These are phyloP conservation scores for Vicia sativa DNA, from an alignment of 306 rosid genomes.

Conservation along the genomic window DNA sequence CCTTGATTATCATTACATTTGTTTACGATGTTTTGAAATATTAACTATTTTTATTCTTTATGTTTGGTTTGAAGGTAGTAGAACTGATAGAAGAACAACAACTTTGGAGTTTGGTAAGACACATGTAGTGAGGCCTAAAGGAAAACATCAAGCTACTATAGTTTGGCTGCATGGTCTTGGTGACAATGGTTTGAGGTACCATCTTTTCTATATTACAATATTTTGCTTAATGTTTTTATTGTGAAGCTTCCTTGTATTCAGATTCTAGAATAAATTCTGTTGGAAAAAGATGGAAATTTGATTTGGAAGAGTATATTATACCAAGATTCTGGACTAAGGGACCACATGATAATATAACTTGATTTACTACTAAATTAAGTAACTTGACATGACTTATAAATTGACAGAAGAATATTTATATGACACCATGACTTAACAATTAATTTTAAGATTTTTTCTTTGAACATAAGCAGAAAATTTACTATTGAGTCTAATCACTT, in stretches of 20 bases:
- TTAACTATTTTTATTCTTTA: slow-evolving; percentile 27
- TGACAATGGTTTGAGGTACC: slow-evolving; percentile 88
- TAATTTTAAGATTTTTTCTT: slow-evolving; percentile 11
- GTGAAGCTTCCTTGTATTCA: slow-evolving; percentile 39
- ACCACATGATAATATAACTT: slow-evolving; percentile 32
- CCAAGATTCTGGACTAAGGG: slow-evolving; percentile 43
- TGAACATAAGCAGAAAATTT: slow-evolving; percentile 18
- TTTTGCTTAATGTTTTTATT: slow-evolving; percentile 24
- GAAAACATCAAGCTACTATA: slow-evolving; percentile 90
- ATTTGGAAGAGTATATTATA: slow-evolving; percentile 51
- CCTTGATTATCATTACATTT: slow-evolving; percentile 4
- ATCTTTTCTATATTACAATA: slow-evolving; percentile 9
- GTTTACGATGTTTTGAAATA: neutral
- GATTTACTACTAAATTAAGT: slow-evolving; percentile 38
- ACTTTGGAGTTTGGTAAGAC: slow-evolving; percentile 88
- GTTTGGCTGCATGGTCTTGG: slow-evolving; percentile 97
- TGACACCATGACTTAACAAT: too few relatives aligned
- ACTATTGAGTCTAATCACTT: slow-evolving; percentile 7
- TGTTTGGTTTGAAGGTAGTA: slow-evolving; percentile 62
- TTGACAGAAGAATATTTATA: slow-evolving; percentile 40
- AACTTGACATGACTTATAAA: slow-evolving; percentile 37
- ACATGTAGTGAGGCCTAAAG: slow-evolving; percentile 88
- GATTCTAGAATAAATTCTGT: slow-evolving; percentile 54
- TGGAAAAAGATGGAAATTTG: slow-evolving; percentile 37
- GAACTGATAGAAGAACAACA: slow-evolving; percentile 61